Evolutionary conservation across 1,284 basidiomycete species (phyloP).

Genomic region (Boletellus deceptivus): DNA sequence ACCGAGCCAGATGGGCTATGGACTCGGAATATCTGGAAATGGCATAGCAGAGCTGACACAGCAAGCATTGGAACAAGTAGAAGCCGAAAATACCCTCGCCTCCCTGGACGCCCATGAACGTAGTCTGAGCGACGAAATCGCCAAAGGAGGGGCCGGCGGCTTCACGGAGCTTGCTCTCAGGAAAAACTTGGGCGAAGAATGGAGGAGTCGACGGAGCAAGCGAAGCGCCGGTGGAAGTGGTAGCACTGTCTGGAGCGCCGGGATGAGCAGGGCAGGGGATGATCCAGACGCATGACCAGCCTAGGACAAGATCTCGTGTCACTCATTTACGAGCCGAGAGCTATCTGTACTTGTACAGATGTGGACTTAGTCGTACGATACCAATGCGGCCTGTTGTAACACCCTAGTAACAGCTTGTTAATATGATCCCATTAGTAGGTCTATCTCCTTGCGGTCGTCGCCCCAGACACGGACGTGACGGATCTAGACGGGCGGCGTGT

Average conservation of each 20-base stretch:
- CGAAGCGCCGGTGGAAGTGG: conserved; percentile 62
- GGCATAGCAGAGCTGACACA: conserved; percentile 55
- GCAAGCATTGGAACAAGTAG: conserved; percentile 71
- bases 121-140: conserved; percentile 67
- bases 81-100: conserved; percentile 70
- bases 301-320: neutral
- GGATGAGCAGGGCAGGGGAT: conserved; percentile 62
- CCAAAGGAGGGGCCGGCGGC: conserved; percentile 66
- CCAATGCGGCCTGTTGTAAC: conserved; percentile 18
- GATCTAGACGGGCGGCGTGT: conserved; percentile 20
- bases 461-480: neutral
- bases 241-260: conserved; percentile 81
- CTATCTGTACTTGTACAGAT: conserved; percentile 14
- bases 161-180: conserved; percentile 71
- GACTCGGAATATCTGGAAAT: conserved; percentile 39
- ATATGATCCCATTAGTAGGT: conserved; percentile 12
- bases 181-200: conserved; percentile 44
- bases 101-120: conserved; percentile 75
- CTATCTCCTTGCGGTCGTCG: neutral
- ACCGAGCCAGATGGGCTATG: conserved; percentile 35
- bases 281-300: conserved; percentile 34
- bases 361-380: conserved; percentile 25
- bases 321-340: conserved; percentile 6
- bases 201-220: conserved; percentile 56
- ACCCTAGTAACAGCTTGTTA: conserved; percentile 21